Base-by-base conservation (phyloP, 257 asterid species). In the Lantana camara region DNA sequence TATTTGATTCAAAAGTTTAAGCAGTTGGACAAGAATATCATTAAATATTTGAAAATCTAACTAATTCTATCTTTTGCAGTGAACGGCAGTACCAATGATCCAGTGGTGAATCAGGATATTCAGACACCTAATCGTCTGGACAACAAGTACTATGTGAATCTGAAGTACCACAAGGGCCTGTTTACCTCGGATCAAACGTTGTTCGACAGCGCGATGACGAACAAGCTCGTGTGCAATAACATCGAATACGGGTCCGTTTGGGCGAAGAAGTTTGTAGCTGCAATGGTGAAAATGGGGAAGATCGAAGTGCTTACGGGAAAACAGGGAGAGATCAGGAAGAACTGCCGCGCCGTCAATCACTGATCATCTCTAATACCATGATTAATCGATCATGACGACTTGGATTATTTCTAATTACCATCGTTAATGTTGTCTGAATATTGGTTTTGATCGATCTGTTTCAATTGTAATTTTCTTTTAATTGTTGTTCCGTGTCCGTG, bases 261-360 rank as follows among this genome's bases (percentile, higher is more conserved):
- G 73, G 62, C 41, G 20, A 71, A 56, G 14, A 73, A 83, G 56
- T 83, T 82, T 49, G 84, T 64, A 11, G 62, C 60, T n/a, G 84
- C 91, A 5, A 84, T 78, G 75, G 71, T 77, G 68, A 69, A 49
- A 4, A 63, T 82, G 80, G 86, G 88, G 7, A 45, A 24, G n/a
- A 75, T 79, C 9, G 82, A 75, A 5, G 72, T 77, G 16, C 77
- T 84, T 0, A 79, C 82, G 0, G 80, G 68, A 11, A 44, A 73
- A 2, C 30, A 80, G 3, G 88, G 89, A 2, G 85, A 85, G 57
- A 75, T 85, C 67, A 71, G 86, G 16, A 71, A 9, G 27, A 82
- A 73, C 2, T 85, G 92, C 32, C 73, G 68, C 27, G 66, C 69
- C 5, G 56, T 85, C 35, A 82, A 79, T 27, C 32, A 27, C 15